Base-by-base conservation (phyloP, 2,329 filamentous ascomycete genomes). In the Aspergillus glaucus region DNA sequence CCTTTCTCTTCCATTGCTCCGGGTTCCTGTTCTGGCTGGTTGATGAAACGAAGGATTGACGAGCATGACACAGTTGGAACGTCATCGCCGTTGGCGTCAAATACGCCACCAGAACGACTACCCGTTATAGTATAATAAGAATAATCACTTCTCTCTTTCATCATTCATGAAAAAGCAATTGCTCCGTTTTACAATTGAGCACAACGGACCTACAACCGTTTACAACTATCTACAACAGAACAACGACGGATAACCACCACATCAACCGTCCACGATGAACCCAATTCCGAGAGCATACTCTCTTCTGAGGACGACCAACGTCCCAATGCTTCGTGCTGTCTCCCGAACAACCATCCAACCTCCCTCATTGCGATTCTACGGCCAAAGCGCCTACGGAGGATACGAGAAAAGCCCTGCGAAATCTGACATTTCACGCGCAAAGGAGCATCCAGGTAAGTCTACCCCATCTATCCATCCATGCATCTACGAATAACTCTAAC, bases 401-500 rank as follows among this genome's bases (percentile, higher is more conserved):
- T 50, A 54, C 9, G 53, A 49, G 15, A 48, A 59, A 12, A 40
- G 46, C 10, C 40, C 47, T 9, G 43, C 37, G 17, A 55, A 52
- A 6, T 40, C 37, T 45, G 48, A 46, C 17, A 46, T 49, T 24
- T 59, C 59, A 3, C 48, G 55, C 21, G 49, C 58, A 32, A 54
- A 59, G 9, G 58, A 61, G 37, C 59, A 61, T 49, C 59, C 59
- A 44, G 58, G 58, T 61, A 53, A 14, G n/a, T 46, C 21, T 21
- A 12, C 21, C 10, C 9, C 28, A 28, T 45, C n/a, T 3, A 19
- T 7, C 15, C 28, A 28, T 37, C n/a, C 6, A 19, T 14, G 6
- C 10, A 21, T 32, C 6, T 2, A 44, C 1, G 19, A 44, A 44
- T 32, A 9, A 44, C 7, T 21, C 30, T 46, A 47, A 49, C 12